Percentiles rank a stretch among this genome's conserved stretches.
These are phyloP conservation scores for Pyrus bretschneideri DNA, from an alignment of 306 rosid species.

Conservation along the genomic window DNA sequence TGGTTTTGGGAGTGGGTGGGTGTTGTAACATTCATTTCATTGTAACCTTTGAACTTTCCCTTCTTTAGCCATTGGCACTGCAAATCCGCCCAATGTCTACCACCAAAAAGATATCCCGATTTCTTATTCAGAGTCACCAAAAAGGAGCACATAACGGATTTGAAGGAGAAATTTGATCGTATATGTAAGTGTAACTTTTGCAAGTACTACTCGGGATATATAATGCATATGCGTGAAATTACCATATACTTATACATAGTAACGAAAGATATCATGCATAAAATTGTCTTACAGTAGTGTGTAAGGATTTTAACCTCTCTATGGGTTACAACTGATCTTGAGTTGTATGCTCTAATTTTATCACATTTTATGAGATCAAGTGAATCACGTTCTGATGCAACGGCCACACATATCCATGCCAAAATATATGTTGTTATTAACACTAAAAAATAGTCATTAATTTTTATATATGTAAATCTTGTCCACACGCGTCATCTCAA, in stretches of 20 bases:
- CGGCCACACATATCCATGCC: background rate
- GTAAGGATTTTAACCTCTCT: background rate
- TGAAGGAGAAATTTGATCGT: conserved; percentile 14
- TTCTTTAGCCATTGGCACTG: background rate
- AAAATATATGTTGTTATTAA: too few relatives aligned
- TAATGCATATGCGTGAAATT: too few relatives aligned
- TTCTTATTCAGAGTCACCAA: background rate
- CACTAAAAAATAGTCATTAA: background rate
- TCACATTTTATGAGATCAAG: background rate
- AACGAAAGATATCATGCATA: background rate
- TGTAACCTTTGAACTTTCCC: background rate
- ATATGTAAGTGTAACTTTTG: conserved; percentile 23
- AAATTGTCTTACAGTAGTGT: too few relatives aligned
- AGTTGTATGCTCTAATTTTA: background rate
- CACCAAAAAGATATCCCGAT: background rate
- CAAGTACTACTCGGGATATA: too few relatives aligned
- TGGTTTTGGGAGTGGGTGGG: too few relatives aligned
- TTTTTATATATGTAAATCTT: too few relatives aligned
- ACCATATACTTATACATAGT: too few relatives aligned
- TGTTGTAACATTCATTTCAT: background rate
- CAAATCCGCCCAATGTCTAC: background rate
- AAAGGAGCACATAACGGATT: background rate
- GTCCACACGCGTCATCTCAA: too few relatives aligned
- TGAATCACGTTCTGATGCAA: background rate
- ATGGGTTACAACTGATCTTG: background rate